Evolutionary conservation across 768 basidiomycete genomes (phyloP).

Genomic region (Dacryopinax primogenitus): DNA sequence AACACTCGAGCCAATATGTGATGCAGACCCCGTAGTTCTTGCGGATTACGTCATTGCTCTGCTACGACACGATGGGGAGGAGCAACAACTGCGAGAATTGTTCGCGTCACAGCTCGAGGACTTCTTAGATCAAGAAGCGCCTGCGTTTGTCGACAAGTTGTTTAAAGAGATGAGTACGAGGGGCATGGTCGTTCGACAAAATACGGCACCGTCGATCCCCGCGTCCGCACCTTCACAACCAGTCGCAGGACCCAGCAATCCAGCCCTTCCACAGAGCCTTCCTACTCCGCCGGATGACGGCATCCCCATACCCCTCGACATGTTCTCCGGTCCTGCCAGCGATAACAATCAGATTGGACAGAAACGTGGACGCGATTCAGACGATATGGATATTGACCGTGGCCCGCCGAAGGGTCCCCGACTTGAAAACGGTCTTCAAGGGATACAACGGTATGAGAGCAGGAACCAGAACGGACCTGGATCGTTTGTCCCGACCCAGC

Average conservation of each 20-base stretch:
- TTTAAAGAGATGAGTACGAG: conserved; percentile 40
- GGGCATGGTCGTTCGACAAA: not conserved
- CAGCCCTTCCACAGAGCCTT: conserved; percentile 32
- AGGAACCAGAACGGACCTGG: conserved; percentile 28
- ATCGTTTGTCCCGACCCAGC: conserved; percentile 25
- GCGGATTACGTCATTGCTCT: conserved; percentile 91
- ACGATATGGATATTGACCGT: conserved; percentile 40
- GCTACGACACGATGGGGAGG: conserved; percentile 76
- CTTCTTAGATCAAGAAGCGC: conserved; percentile 77
- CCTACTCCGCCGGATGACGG: conserved; percentile 27
- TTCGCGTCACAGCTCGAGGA: conserved; percentile 68
- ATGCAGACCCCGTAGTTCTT: conserved; percentile 87
- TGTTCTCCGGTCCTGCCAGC: conserved; percentile 34
- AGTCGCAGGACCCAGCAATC: conserved; percentile 32
- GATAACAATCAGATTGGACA: conserved; percentile 37
- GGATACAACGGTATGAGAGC: conserved; percentile 40
- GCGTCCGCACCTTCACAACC: conserved; percentile 31
- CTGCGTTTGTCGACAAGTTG: conserved; percentile 67
- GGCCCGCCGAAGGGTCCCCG: conserved; percentile 55
- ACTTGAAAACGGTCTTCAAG: conserved; percentile 49
- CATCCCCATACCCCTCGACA: conserved; percentile 70
- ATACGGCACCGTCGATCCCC: too few relatives aligned
- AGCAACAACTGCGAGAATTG: conserved; percentile 69
- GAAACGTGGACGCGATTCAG: conserved; percentile 53
- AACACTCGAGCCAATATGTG: conserved; percentile 89